Conservation (phyloP, 2,329 filamentous ascomycete genomes). For the Aspergillus jensenii region DNA sequence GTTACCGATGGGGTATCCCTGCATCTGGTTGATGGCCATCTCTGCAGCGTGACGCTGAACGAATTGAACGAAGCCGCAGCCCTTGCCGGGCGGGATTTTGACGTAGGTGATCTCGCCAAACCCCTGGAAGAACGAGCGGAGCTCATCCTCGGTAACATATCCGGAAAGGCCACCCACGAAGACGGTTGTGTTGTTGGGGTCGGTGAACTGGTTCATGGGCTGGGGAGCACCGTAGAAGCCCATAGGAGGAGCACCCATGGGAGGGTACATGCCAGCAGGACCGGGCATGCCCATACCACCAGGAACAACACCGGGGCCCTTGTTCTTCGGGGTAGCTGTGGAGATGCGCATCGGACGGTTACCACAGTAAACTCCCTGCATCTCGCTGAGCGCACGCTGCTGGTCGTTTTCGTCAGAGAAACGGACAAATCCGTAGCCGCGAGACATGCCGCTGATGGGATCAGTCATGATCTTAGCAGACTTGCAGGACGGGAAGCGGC, state of each 20-base stretch:
- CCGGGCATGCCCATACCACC: conserved; percentile 53
- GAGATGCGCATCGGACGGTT: conserved; percentile 99
- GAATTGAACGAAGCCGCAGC: conserved; percentile 98
- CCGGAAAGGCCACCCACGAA: conserved; percentile 96
- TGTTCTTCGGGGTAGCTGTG: conserved; percentile 95
- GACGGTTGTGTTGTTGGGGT: conserved; percentile 98
- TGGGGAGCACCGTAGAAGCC: conserved; percentile 65
- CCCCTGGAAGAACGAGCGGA: conserved; percentile 99
- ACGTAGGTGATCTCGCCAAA: conserved; percentile 99
- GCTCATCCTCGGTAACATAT: conserved; percentile 98
- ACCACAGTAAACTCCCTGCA: conserved; percentile 99
- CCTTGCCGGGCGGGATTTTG: conserved; percentile 99
- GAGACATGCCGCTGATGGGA: conserved; percentile 94
- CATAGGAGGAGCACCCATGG: conserved; percentile 68
- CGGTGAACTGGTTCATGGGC: conserved; percentile 99
- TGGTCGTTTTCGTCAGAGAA: conserved; percentile 96
- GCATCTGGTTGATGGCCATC: conserved; percentile 99
- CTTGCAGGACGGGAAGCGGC: conserved; percentile 95
- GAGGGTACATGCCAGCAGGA: conserved; percentile 63
- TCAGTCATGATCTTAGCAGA: conserved; percentile 99
- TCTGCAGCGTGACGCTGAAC: conserved; percentile 97
- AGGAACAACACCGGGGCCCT: conserved; percentile 56
- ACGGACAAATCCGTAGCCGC: conserved; percentile 95
- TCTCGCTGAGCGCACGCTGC: conserved; percentile 91
- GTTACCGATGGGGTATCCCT: conserved; percentile 98